Evolutionary conservation across 2,329 filamentous ascomycete genomes (phyloP), one percentile per base, ranked within the genome.

Genomic region (Nothophoma quercina): DNA sequence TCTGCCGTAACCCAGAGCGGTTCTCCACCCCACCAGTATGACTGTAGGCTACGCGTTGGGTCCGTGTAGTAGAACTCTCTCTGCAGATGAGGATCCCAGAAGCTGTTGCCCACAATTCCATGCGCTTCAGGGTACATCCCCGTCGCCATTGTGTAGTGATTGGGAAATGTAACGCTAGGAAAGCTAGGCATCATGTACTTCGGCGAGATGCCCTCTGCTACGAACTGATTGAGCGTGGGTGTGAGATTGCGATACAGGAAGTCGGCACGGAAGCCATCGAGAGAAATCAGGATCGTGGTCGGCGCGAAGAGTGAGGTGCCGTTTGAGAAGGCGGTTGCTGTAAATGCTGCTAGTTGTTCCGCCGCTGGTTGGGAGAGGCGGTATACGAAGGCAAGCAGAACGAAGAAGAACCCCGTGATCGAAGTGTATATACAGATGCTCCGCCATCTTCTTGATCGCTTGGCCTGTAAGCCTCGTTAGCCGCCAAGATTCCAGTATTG

Each of bases 221-320:
- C 81, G 59, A 99, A 88, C 2, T 86, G 82, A 62, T 86, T 90
- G 7, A 99, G 79, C 2, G 88, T 87, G 1, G 93, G 95, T 1
- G 93, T 97, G 25, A 98, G 77, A 0, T 88, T 88, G 12, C 92
- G 87, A 58, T 89, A 85, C 32, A 99, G 79, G 68, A 97, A 98
- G 71, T 98, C 95, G 16, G 95, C 93, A 13, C 95, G 88, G 78
- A 99, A 98, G 3, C 95, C 95, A 74, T 99, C 95, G 15, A 99
- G 82, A 36, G 93, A 97, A 69, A 99, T 90, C 46, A 98, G 81
- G 53, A 99, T 89, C 1, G 95, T 97, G 0, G 95, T 99, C 1
- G 93, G 92, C 8, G 87, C 88, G 71, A 98, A 99, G 4, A 91
- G 78, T 2, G 92, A 89, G 0, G 92, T 96, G 46, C 95, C 95